These are phyloP conservation scores for Suhomyces canberraensis DNA, from an alignment of 805 yeast genomes.

Conservation along the genomic window DNA sequence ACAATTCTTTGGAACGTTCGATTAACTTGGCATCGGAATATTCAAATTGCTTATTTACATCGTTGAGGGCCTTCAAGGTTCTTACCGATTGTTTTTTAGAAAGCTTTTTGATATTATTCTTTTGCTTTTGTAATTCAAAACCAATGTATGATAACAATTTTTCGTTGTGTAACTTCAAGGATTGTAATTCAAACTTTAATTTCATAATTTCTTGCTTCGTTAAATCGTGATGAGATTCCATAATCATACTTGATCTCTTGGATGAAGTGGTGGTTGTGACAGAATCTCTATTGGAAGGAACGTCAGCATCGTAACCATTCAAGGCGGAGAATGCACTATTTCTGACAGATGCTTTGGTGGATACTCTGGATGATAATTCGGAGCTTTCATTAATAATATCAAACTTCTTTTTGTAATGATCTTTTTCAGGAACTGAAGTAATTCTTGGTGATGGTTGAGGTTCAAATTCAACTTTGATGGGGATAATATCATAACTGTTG, in stretches of 20 bases:
- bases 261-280: constrained; percentile 23
- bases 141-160: constrained; percentile 56
- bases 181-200: constrained; percentile 51
- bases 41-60: constrained; percentile 27
- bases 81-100: constrained; percentile 35
- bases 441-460: constrained; percentile 18
- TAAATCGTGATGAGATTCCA: constrained; percentile 24
- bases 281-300: constrained; percentile 12
- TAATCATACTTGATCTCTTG: constrained; percentile 28
- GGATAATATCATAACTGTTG: constrained; percentile 42
- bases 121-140: constrained; percentile 50
- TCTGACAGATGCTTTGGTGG: constrained; percentile 12
- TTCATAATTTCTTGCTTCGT: constrained; percentile 49
- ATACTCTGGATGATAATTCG: constrained; percentile 10
- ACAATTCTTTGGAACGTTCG: constrained; percentile 43
- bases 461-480: constrained; percentile 44
- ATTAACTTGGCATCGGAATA: constrained; percentile 55
- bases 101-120: constrained; percentile 38
- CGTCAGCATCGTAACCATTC: constrained; percentile 18
- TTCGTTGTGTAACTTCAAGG: constrained; percentile 53
- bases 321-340: constrained; percentile 28
- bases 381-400: constrained; percentile 14
- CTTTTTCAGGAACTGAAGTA: constrained; percentile 28
- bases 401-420: constrained; percentile 4
- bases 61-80: constrained; percentile 13